These are phyloP conservation scores for Takashimella tepidaria DNA, from an alignment of 1,284 basidiomycete genomes.

Conservation along the genomic window DNA sequence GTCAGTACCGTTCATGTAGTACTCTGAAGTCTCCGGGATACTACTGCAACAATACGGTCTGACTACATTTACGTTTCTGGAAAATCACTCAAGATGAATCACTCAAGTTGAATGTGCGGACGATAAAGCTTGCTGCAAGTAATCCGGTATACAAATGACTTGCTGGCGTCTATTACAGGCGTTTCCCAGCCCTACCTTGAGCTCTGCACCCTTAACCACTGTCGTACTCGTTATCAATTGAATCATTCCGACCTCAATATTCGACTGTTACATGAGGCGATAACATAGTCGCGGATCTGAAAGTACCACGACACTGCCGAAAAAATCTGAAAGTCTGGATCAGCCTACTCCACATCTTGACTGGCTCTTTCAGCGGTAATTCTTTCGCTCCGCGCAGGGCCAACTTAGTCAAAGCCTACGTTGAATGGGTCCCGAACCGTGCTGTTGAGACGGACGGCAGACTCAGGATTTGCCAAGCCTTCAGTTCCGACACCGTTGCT, in stretches of 20 bases:
- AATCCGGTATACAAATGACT: too few species aligned
- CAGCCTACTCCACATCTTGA: slow-evolving; percentile 56
- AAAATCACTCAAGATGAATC: too few species aligned
- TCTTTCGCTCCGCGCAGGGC: slow-evolving; percentile 50
- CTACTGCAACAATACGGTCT: too few species aligned
- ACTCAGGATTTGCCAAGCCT: slow-evolving; percentile 63
- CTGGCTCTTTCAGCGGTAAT: slow-evolving; percentile 41
- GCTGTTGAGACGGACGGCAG: slow-evolving; percentile 56
- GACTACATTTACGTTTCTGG: too few species aligned
- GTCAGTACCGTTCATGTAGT: too few species aligned
- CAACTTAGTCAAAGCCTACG: slow-evolving; percentile 60
- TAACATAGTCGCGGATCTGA: slow-evolving; percentile 61
- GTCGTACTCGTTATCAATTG: slow-evolving; percentile 58
- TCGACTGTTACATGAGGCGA: slow-evolving; percentile 52
- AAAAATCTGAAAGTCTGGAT: slow-evolving; percentile 60
- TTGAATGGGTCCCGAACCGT: slow-evolving; percentile 64
- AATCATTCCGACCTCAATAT: slow-evolving; percentile 58
- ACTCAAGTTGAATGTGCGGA: too few species aligned
- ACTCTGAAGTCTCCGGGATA: too few species aligned
- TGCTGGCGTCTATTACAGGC: too few species aligned
- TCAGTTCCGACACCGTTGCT: slow-evolving; percentile 59
- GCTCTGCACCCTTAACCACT: slow-evolving; percentile 59
- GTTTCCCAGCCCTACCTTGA: slow-evolving; percentile 51
- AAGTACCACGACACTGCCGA: slow-evolving; percentile 63
- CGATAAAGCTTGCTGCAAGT: too few species aligned